A percentile compares a stretch with the other conserved stretches of the same genome.
Evolutionary conservation across 1,139 yeast genomes (phyloP).

Genomic region (Meyerozyma athensensis): DNA sequence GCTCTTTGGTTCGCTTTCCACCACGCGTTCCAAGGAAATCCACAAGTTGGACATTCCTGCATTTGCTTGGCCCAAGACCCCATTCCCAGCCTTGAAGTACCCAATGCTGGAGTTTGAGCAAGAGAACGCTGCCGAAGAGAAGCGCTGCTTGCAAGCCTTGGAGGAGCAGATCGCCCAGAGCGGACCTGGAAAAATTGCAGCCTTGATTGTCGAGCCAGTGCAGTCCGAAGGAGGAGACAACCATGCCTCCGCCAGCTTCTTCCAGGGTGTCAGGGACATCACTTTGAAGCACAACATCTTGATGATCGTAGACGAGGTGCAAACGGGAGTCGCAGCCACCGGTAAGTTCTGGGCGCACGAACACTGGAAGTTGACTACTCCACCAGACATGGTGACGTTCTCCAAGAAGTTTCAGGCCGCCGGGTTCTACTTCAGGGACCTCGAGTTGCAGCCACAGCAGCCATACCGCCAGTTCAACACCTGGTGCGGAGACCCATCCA

Average conservation of each 20-base stretch:
- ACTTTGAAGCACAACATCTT: conserved; percentile 55
- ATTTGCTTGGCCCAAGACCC: conserved; percentile 74
- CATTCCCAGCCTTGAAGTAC: conserved; percentile 61
- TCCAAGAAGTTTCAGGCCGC: conserved; percentile 78
- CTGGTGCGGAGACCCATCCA: conserved; percentile 81
- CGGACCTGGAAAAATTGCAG: conserved; percentile 52
- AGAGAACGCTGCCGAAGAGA: conserved; percentile 57
- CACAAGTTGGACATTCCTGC: conserved; percentile 76
- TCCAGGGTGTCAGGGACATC: conserved; percentile 62
- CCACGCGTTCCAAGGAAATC: conserved; percentile 70
- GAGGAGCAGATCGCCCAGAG: conserved; percentile 50
- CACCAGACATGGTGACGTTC: conserved; percentile 71
- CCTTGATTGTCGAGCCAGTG: conserved; percentile 66
- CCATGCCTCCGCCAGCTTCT: conserved; percentile 56
- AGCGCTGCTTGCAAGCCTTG: conserved; percentile 51
- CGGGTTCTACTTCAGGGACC: conserved; percentile 68
- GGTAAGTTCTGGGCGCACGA: conserved; percentile 75
- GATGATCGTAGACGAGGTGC: conserved; percentile 69
- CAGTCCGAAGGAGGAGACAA: conserved; percentile 78
- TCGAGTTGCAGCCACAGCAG: conserved; percentile 53
- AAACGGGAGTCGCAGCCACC: conserved; percentile 72
- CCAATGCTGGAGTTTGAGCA: conserved; percentile 52
- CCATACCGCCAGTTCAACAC: conserved; percentile 78
- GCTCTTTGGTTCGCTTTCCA: conserved; percentile 66
- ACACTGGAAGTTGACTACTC: conserved; percentile 57